Base-by-base conservation (phyloP, 768 basidiomycete species). In the Pleurotus eryngii region DNA sequence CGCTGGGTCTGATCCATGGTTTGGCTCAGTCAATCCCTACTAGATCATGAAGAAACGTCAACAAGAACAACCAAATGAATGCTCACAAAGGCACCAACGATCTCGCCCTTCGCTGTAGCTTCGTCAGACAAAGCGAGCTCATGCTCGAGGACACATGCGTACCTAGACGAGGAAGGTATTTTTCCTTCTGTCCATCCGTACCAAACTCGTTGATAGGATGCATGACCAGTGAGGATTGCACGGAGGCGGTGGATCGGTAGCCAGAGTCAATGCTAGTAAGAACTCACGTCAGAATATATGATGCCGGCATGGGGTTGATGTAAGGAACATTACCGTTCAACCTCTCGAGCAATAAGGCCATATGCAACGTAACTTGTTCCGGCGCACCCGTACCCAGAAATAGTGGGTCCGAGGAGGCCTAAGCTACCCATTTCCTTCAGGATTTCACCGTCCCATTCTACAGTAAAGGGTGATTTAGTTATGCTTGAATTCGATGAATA, bases 191-290 rank as follows among this genome's bases (percentile, higher is more conserved):
- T 30, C 82, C 85, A 30, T 94, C 87, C 0, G 87, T 83, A 1
- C 96, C 96, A 68, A 95, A 98, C 65, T 90, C 86, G 67, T 90
- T 74, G 63, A 93, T 91, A 7, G 88, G 95, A 66, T 96, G 92
- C 95, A 99, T 99, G 11, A 96, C 93, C 24, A 99, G 83, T 17
- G 93, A 95, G 0, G 91, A 93, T 70, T 98, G 96, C 3, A 98
- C 96, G 15, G 95, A 97, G 60, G 94, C 86, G 3, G 87, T 95
- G 4, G 92, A 95, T 22, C 96, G 90, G 67, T 97, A 98, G 0
- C 96, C 96, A 2, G 95, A 98, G 68, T 99, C 96, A 39, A 98
- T 86, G 60, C 95, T 94, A 63, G 38, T 51, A 35, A 35, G 14
- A 51, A 30, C 24, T 61, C 55, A 24, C 56, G n/a, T 27, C 30